Conservation (phyloP, 1,139 yeast species). For the Diutina ranongensis region DNA sequence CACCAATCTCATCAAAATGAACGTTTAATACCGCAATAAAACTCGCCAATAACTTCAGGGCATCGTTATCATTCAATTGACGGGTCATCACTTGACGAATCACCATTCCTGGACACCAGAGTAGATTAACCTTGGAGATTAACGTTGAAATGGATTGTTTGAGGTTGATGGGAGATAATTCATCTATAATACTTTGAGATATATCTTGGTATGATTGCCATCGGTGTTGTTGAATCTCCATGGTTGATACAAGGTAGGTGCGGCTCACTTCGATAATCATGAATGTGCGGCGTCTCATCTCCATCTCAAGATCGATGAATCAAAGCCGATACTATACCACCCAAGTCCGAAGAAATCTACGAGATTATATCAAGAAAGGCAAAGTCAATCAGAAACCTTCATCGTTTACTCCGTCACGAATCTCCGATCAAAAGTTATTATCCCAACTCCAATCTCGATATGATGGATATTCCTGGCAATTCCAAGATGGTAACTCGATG, state of each 20-base stretch:
- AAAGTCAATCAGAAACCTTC: background rate
- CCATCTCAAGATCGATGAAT: background rate
- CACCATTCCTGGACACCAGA: slow-evolving; percentile 50
- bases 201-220: background rate
- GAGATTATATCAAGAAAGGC: background rate
- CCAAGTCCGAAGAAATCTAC: background rate
- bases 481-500: background rate
- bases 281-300: background rate
- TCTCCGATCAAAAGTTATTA: background rate
- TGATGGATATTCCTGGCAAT: slow-evolving; percentile 2
- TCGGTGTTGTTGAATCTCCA: background rate
- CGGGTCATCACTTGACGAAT: slow-evolving; percentile 46
- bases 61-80: slow-evolving; percentile 27
- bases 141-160: slow-evolving; percentile 35
- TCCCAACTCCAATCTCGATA: background rate
- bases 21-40: slow-evolving; percentile 52
- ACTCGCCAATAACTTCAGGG: slow-evolving; percentile 42
- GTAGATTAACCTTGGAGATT: slow-evolving; percentile 37
- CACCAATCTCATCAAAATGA: slow-evolving; percentile 62
- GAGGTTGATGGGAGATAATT: slow-evolving; percentile 13
- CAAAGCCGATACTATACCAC: background rate
- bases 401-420: background rate
- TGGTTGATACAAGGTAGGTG: background rate
- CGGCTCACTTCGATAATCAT: background rate
- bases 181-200: background rate